Base-by-base conservation (phyloP, 352 stramenopile species). In the Aphanomyces cochlioides region DNA sequence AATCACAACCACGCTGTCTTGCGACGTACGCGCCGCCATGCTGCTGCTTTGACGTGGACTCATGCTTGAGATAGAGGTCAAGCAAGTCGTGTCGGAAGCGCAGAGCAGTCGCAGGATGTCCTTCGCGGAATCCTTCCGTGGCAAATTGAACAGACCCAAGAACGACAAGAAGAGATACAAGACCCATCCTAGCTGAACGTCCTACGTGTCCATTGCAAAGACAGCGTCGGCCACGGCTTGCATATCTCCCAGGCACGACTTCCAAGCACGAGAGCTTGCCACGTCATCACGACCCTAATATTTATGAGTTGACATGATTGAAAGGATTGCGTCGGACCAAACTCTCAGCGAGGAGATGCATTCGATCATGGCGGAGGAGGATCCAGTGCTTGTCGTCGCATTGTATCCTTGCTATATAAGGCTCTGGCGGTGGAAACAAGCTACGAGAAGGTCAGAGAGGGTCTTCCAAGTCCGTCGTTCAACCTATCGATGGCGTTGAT, bases 1-100 rank as follows among this genome's bases (percentile, higher is more conserved):
- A 61, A 61, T 39, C 28, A 28, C n/a, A 61, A 61, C 54, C 54
- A 61, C n/a, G 54, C 54, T 10, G 54, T 61, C 17, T 37, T 61
- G 19, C 54, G 54, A 37, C 54, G 54, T 61, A 61, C 54, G 54
- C 43, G 19, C 43, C 28, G 15, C 17, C 50, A 50, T 50, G 43
- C 36, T 28, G 28, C 28, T 8, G 19, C 7, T 28, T 58, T 58
- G 50, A 58, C 50, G 36, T 58, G 15, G 1, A 1, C 2, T 37
- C 17, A 8, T 13, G n/a, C n/a, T n/a, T n/a, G n/a, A n/a, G 17
- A 37, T 61, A 61, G 54, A 61, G 54, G 54, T 61, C 34, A 61
- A 61, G 34, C 28, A 61, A 37, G 15, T 61, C 34, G 7, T 61
- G 28, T 61, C 54, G 6, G 54, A 61, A 61, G 19, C n/a, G 34